Base-by-base conservation (phyloP, 1,284 basidiomycete species). In the Tylopilus sp. region DNA sequence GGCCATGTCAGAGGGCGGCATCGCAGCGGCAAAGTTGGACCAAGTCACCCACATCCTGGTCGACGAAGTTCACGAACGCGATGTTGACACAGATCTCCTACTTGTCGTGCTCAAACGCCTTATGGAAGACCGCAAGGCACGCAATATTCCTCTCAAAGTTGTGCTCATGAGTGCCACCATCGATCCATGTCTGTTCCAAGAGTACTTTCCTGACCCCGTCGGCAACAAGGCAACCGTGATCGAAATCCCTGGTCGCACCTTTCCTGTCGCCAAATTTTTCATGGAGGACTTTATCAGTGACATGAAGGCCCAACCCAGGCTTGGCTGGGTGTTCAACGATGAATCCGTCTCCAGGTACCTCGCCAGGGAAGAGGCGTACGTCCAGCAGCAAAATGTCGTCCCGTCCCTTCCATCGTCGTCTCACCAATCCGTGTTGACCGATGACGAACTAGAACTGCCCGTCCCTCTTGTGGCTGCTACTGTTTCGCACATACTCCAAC, bases 131-230 rank as follows among this genome's bases (percentile, higher is more conserved):
- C 83, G 94, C 59, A 86, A 83, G 64, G 77, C 81, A 5, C 83
- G 85, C 59, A 82, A 83, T 29, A 82, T 85, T 46, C 90, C 92
- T 11, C 76, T 98, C 72, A 96, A 94, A 72, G 79, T 98, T 58
- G 75, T 98, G 40, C 82, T 98, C 51, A 98, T 98, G 94, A 96
- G 92, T 64, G 94, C 95, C 3, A 98, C 95, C 31, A 93, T 98
- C 69, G 90, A 98, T 65, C 89, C 94, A 2, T 83, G 82, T 0
- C 80, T 97, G 29, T 98, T 98, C 81, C 88, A 90, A 66, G 74
- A 79, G 11, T 98, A 98, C 76, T 98, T 98, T 76, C 74, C 80
- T 11, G 83, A 88, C 64, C 75, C 81, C 31, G 59, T 73, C 1
- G 85, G 86, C 20, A 70, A 76, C 14, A 85, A 83, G 2, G 90